Evolutionary conservation across 192 early-diverging fungal genomes (phyloP).

Genomic region (Fimicolochytrium jonesii): DNA sequence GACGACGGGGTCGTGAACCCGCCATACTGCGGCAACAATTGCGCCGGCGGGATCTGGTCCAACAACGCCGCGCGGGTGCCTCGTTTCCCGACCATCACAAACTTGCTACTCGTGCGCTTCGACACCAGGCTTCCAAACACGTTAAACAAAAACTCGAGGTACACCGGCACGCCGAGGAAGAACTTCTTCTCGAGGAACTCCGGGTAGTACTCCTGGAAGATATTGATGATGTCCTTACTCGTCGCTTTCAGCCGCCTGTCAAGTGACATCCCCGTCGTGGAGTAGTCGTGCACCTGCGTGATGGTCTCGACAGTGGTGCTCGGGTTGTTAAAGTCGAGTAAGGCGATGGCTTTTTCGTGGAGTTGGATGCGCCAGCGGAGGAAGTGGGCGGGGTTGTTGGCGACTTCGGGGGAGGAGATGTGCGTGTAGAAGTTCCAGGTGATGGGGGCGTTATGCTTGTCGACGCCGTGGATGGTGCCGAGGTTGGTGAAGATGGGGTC

Average conservation of each 20-base stretch:
- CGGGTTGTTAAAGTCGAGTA: constrained; percentile 21
- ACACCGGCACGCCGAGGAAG: constrained; percentile 26
- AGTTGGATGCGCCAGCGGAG: constrained; percentile 38
- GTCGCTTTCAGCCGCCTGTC: constrained; percentile 24
- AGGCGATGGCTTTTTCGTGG: constrained; percentile 30
- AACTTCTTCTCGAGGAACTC: constrained; percentile 34
- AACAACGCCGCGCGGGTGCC: neutral
- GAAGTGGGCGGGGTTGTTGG: constrained; percentile 21
- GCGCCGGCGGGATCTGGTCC: neutral
- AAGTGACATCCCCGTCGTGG: constrained; percentile 13
- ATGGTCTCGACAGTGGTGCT: constrained; percentile 5
- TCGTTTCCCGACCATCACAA: constrained; percentile 3
- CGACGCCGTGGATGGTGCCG: constrained; percentile 19
- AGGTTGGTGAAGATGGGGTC: neutral
- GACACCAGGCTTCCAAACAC: constrained; percentile 16
- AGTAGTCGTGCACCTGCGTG: constrained; percentile 27
- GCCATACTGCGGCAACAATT: neutral
- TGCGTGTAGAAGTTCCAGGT: constrained; percentile 33
- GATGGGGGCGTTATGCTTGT: constrained; percentile 22
- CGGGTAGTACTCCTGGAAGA: constrained; percentile 36
- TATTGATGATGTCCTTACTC: constrained; percentile 29
- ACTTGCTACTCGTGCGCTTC: constrained; percentile 27
- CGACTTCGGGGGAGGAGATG: constrained; percentile 8
- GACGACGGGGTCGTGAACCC: neutral
- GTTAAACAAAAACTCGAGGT: constrained; percentile 27